phyloP scores from a whole-genome alignment of 2,329 filamentous ascomycete genomes.

The Nannizziopsis barbatae region DNA sequence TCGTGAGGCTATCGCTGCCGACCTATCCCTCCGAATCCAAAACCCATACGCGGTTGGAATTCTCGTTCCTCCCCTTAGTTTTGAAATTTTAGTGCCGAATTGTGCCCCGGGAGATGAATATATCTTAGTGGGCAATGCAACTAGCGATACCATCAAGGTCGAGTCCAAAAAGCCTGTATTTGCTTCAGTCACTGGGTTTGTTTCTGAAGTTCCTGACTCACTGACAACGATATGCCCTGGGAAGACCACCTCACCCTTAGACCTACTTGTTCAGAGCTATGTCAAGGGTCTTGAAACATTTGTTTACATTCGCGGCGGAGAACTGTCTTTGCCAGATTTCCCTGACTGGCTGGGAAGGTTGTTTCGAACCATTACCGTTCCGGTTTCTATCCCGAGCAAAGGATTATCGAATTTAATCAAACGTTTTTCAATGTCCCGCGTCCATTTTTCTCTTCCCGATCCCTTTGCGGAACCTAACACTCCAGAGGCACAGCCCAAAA shows the following conservation, averaged over 20 bases:
- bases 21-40: slow-evolving; percentile 59
- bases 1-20: slow-evolving; percentile 61
- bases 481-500: slow-evolving; percentile 60
- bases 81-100: slow-evolving; percentile 74
- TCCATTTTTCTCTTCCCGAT: slow-evolving; percentile 75
- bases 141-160: slow-evolving; percentile 56
- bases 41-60: slow-evolving; percentile 73
- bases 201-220: slow-evolving; percentile 61
- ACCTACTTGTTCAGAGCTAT: slow-evolving; percentile 68
- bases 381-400: slow-evolving; percentile 70
- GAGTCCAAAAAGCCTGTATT: slow-evolving; percentile 56
- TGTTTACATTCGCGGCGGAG: slow-evolving; percentile 71
- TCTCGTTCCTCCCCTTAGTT: slow-evolving; percentile 65
- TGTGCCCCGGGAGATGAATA: slow-evolving; percentile 60
- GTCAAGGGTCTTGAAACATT: slow-evolving; percentile 68
- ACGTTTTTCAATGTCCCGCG: slow-evolving; percentile 75
- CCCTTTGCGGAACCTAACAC: slow-evolving; percentile 64
- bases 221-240: slow-evolving; percentile 65
- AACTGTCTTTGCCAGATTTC: slow-evolving; percentile 52
- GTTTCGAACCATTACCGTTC: slow-evolving; percentile 68
- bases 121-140: slow-evolving; percentile 68
- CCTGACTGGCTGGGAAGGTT: slow-evolving; percentile 76
- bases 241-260: slow-evolving; percentile 68
- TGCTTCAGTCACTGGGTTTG: slow-evolving; percentile 58
- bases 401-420: slow-evolving; percentile 73